A percentile compares a stretch with the other conserved stretches of the same genome.
phyloP scores from a whole-genome alignment of 1,284 basidiomycete species.

The Naganishia albida region DNA sequence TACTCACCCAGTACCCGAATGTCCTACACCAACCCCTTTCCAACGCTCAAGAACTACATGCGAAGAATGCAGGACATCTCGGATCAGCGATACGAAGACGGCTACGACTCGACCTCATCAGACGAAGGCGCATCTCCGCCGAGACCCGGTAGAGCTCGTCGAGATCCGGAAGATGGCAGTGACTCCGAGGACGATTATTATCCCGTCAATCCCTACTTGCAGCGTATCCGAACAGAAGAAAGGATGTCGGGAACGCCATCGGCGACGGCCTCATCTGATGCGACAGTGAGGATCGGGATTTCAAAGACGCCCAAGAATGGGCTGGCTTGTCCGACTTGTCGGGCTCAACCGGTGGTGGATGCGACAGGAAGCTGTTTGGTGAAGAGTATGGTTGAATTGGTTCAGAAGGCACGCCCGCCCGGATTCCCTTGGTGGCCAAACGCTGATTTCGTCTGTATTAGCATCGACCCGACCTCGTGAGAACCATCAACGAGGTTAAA shows the following conservation, averaged over 20 bases:
- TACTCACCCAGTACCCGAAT: slow-evolving; percentile 27
- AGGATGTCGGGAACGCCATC: no score
- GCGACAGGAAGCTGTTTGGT: slow-evolving; percentile 22
- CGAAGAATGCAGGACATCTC: slow-evolving; percentile 15
- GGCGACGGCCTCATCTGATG: background rate
- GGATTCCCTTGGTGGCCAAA: background rate
- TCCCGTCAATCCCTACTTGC: slow-evolving; percentile 19
- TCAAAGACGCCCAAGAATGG: slow-evolving; percentile 29
- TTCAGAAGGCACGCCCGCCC: slow-evolving; percentile 16
- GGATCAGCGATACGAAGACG: slow-evolving; percentile 18
- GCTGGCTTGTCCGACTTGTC: slow-evolving; percentile 31
- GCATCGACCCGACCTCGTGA: slow-evolving; percentile 28
- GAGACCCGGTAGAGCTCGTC: slow-evolving; percentile 6
- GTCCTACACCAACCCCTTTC: slow-evolving; percentile 29
- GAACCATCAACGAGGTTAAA: slow-evolving; percentile 19
- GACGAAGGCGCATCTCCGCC: slow-evolving; percentile 4
- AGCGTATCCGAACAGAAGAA: background rate
- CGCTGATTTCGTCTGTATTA: background rate
- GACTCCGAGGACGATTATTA: slow-evolving; percentile 25
- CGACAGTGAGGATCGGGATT: slow-evolving; percentile 22
- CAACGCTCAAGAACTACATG: slow-evolving; percentile 20
- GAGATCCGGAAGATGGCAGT: slow-evolving; percentile 5
- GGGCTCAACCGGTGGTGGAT: slow-evolving; percentile 23
- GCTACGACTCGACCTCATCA: slow-evolving; percentile 18
- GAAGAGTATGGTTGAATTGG: slow-evolving; percentile 25